Conservation (phyloP, 495 filamentous ascomycete species). For the Xylaria scruposa region DNA sequence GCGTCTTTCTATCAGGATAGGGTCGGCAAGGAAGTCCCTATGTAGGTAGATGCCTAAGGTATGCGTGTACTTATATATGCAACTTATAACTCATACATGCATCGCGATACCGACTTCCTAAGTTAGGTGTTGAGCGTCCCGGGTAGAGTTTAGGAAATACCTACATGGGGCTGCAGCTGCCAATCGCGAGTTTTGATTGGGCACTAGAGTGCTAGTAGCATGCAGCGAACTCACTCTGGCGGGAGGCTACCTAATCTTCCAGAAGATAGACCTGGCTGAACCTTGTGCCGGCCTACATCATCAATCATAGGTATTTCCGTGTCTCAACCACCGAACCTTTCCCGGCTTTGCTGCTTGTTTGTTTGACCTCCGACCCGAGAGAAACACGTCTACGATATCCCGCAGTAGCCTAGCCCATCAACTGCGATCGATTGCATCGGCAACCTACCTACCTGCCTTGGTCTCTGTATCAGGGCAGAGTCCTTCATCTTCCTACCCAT, state of each 20-base stretch:
- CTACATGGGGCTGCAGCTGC: slow-evolving; percentile 8
- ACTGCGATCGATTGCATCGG: slow-evolving; percentile 16
- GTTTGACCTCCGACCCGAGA: not conserved
- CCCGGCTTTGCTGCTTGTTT: not conserved
- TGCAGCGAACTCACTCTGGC: not conserved
- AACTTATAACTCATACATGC: not conserved
- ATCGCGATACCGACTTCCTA: not conserved
- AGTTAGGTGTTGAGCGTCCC: not conserved
- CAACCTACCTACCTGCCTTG: slow-evolving; percentile 30
- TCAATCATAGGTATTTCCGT: not conserved
- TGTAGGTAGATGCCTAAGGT: not conserved
- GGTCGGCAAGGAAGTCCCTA: not conserved
- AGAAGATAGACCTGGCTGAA: not conserved
- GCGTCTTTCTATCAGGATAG: not conserved
- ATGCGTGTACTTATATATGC: not conserved
- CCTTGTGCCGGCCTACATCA: slow-evolving; percentile 8
- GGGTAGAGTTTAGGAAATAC: not conserved
- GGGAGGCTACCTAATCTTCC: not conserved
- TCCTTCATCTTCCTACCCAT: slow-evolving; percentile 48
- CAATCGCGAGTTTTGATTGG: slow-evolving; percentile 19
- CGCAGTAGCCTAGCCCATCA: not conserved
- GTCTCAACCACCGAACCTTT: not conserved
- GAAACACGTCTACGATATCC: not conserved
- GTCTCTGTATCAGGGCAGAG: slow-evolving; percentile 35
- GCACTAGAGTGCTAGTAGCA: not conserved